Evolutionary conservation across 257 asterid species (phyloP).

Genomic region (Petunia secreta): DNA sequence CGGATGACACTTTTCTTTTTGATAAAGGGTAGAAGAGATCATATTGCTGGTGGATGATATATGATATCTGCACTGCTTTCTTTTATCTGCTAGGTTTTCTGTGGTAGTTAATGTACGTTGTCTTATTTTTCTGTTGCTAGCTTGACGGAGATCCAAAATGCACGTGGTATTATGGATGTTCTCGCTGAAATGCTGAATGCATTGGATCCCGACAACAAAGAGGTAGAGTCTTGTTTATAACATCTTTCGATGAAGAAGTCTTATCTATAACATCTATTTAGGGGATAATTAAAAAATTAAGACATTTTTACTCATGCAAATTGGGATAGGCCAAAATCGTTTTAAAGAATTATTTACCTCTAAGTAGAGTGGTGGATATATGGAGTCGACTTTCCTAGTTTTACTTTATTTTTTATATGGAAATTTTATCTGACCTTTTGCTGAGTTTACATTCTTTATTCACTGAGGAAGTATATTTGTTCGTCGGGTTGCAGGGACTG

Average conservation of each 20-base stretch:
- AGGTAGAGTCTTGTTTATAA: slow-evolving; percentile 50
- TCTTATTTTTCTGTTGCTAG: slow-evolving; percentile 47
- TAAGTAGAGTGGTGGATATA: neutral
- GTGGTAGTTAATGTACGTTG: slow-evolving; percentile 25
- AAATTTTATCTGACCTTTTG: neutral
- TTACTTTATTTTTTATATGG: neutral
- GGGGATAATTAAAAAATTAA: slow-evolving; percentile 4
- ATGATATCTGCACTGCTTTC: neutral
- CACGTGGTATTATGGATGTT: slow-evolving; percentile 98
- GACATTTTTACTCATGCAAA: slow-evolving; percentile 16
- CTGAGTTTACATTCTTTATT: neutral
- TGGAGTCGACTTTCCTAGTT: slow-evolving; percentile 4
- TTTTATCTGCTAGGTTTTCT: slow-evolving; percentile 22
- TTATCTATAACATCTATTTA: neutral
- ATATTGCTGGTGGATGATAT: neutral
- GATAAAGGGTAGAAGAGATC: neutral
- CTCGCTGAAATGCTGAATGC: slow-evolving; percentile 98
- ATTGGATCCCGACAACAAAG: slow-evolving; percentile 87
- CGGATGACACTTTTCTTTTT: slow-evolving; percentile 3
- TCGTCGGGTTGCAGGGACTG: slow-evolving; percentile 61
- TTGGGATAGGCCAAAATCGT: neutral
- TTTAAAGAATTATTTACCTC: neutral
- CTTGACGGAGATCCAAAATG: slow-evolving; percentile 93
- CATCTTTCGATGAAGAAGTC: neutral
- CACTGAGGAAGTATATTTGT: neutral